A percentile compares a stretch with the other conserved stretches of the same genome.
Conservation (phyloP, 345 rosid genomes). For the Gossypium stocksii region DNA sequence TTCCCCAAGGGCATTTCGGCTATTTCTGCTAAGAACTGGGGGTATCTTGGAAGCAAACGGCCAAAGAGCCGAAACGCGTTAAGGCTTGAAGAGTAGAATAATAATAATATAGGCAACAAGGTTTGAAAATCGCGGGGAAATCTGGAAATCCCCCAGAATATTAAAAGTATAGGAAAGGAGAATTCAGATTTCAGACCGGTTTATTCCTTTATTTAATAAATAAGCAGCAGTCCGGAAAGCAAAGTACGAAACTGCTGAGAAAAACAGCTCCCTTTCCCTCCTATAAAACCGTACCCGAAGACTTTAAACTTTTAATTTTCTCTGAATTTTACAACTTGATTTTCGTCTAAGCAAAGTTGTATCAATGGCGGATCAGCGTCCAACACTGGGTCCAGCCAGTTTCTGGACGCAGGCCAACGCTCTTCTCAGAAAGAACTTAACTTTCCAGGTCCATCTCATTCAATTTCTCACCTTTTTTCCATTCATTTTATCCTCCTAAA, state of each 20-base stretch:
- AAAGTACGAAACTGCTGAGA: neutral
- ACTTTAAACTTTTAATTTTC: neutral
- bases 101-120: neutral
- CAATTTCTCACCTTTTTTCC: neutral
- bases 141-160: neutral
- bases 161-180: too few species aligned
- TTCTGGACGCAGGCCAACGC: conserved; percentile 75
- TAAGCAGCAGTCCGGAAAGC: neutral
- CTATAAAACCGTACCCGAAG: neutral
- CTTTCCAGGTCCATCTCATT: conserved; percentile 55
- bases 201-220: too few species aligned
- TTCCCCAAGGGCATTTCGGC: too few species aligned
- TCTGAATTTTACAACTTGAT: neutral
- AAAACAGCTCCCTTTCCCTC: neutral
- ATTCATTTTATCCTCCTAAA: neutral
- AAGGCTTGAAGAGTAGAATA: neutral
- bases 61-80: neutral
- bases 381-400: conserved; percentile 37
- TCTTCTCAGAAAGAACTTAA: conserved; percentile 74
- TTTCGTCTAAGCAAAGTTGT: neutral
- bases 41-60: neutral
- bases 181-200: too few species aligned
- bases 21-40: neutral
- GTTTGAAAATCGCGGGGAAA: neutral
- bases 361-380: conserved; percentile 36